Percentiles rank a stretch among this genome's conserved stretches.
phyloP scores from a whole-genome alignment of 1,284 basidiomycete genomes.

The Moesziomyces parantarcticus region DNA sequence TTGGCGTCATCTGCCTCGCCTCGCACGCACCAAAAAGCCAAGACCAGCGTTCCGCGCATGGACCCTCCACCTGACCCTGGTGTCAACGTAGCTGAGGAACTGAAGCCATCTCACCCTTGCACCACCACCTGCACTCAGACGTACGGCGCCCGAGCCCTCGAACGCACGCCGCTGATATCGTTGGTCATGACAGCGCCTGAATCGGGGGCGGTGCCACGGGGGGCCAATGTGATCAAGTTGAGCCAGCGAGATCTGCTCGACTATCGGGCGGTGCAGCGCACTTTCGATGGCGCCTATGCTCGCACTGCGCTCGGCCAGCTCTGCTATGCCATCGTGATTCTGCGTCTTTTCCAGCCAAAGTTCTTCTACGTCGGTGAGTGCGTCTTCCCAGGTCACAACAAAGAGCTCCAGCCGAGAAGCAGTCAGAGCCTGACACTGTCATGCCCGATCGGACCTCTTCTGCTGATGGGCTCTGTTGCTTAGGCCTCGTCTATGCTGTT shows the following conservation, averaged over 20 bases:
- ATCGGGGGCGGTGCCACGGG: conserved; percentile 9
- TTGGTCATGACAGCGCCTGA: conserved; percentile 13
- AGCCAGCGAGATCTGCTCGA: conserved; percentile 70
- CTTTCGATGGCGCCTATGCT: conserved; percentile 82
- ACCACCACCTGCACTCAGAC: background rate
- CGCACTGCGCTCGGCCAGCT: conserved; percentile 80
- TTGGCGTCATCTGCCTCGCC: background rate
- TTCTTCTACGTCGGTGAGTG: conserved; percentile 48
- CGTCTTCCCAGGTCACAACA: background rate
- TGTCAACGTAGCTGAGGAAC: background rate
- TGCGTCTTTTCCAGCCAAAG: conserved; percentile 75
- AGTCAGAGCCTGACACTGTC: background rate
- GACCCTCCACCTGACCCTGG: background rate
- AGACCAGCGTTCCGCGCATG: too few relatives aligned
- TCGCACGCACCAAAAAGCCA: background rate
- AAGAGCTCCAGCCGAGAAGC: background rate
- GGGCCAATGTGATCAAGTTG: conserved; percentile 27
- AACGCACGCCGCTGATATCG: background rate
- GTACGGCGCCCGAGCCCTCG: too few relatives aligned
- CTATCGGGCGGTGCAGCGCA: conserved; percentile 79
- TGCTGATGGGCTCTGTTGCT: too few relatives aligned
- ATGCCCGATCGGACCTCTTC: background rate
- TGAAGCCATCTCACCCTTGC: background rate
- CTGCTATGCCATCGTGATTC: conserved; percentile 78
- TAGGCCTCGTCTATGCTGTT: conserved; percentile 17